Base-by-base conservation (phyloP, 768 basidiomycete genomes). In the Rhodosporidiobolus odoratus region DNA sequence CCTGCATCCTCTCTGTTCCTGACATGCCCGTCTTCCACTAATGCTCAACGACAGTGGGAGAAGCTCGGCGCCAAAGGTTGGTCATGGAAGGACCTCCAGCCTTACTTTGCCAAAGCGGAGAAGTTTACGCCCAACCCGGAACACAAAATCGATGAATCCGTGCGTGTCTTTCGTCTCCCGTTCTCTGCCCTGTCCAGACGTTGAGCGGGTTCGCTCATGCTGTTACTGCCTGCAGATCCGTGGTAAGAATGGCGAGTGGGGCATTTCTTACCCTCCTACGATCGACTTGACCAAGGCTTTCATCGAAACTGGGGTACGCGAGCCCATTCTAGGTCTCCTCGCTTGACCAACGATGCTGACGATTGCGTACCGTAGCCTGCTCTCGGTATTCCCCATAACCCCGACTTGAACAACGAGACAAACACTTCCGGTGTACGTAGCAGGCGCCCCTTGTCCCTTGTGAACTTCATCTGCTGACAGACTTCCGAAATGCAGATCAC, bases 31-130 rank as follows among this genome's bases (percentile, higher is more conserved):
- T n/a, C n/a, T n/a, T n/a, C n/a, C n/a, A n/a, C n/a, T n/a, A n/a
- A n/a, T n/a, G n/a, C n/a, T n/a, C n/a, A n/a, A n/a, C n/a, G n/a
- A n/a, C 37, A 73, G 62, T 75, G 74, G 74, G 70, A 65, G 45
- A 12, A 47, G 19, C n/a, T 30, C 9, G 74, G 70, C 38, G 74
- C 74, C 6, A 54, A 61, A 4, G 74, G 74, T 2, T 75, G 74
- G 74, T 59, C 32, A 4, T 72, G 59, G 58, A 21, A n/a, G 1
- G 54, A 53, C 32, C 37, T 75, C 35, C 53, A 73, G 60, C 75
- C 75, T 0, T 75, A 75, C 69, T 75, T 75, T 38, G 40, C 25
- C 43, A 75, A 75, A 56, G 58, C 72, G 7, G 75, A 73, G 63
- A 41, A 47, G 38, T 58, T 47, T 50, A 71, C 68, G 6, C 72